phyloP scores from a whole-genome alignment of 2,329 filamentous ascomycete genomes.

The Colletotrichum sp. region DNA sequence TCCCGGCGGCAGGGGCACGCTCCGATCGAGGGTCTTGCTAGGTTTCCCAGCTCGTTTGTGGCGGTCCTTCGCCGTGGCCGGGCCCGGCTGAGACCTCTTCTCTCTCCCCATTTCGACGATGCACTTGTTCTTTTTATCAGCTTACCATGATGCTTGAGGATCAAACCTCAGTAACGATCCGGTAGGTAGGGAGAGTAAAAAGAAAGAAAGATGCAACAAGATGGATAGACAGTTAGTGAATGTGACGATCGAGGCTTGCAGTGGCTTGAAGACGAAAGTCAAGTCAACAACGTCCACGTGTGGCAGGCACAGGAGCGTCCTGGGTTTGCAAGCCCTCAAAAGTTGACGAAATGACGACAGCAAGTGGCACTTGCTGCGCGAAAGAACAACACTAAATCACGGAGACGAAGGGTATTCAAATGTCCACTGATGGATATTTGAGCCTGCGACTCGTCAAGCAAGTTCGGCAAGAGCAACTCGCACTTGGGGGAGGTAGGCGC shows the following conservation, averaged over 20 bases:
- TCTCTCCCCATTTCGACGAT: conserved; percentile 22
- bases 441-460: conserved; percentile 5
- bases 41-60: conserved; percentile 11
- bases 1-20: conserved; percentile 35
- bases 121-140: not conserved
- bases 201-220: not conserved
- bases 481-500: conserved; percentile 1
- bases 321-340: not conserved
- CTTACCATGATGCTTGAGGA: conserved; percentile 20
- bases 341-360: conserved; percentile 2
- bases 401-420: conserved; percentile 5
- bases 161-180: not conserved
- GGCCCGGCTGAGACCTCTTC: conserved; percentile 16
- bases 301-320: not conserved
- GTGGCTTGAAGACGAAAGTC: not conserved
- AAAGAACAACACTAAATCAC: not conserved
- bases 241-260: not conserved
- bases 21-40: conserved; percentile 27
- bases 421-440: not conserved
- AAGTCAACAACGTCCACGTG: conserved; percentile 9
- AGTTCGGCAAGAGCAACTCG: conserved; percentile 5
- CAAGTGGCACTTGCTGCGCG: conserved; percentile 10
- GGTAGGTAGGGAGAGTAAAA: not conserved
- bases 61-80: conserved; percentile 20
- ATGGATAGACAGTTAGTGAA: conserved; percentile 4